These are phyloP conservation scores for Poronia punctata DNA, from an alignment of 495 filamentous ascomycete species.

Conservation along the genomic window DNA sequence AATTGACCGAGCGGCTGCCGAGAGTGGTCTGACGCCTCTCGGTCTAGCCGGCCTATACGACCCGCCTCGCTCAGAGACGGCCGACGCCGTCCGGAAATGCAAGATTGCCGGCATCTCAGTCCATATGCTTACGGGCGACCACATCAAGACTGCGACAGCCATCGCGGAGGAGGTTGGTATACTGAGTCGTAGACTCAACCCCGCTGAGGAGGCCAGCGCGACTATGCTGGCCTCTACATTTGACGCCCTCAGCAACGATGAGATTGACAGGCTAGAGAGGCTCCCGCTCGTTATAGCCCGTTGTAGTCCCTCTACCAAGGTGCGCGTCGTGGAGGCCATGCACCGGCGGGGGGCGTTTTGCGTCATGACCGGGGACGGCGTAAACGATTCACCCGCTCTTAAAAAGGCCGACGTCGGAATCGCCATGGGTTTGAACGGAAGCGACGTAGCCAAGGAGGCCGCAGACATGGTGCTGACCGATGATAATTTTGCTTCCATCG, in stretches of 20 bases:
- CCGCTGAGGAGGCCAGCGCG: constrained; percentile 31
- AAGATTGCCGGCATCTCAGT: constrained; percentile 51
- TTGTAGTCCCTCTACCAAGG: constrained; percentile 65
- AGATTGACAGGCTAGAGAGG: constrained; percentile 59
- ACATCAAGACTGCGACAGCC: constrained; percentile 54
- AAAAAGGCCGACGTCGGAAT: constrained; percentile 81
- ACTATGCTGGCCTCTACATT: constrained; percentile 62
- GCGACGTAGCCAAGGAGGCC: constrained; percentile 82
- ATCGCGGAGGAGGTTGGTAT: constrained; percentile 49
- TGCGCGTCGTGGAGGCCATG: constrained; percentile 71
- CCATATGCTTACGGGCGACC: constrained; percentile 62
- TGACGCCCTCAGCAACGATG: constrained; percentile 53
- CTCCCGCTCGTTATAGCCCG: constrained; percentile 65
- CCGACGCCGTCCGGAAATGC: constrained; percentile 44
- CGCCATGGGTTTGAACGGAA: constrained; percentile 71
- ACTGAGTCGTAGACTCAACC: constrained; percentile 14
- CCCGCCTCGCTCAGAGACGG: constrained; percentile 62
- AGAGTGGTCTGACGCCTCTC: constrained; percentile 52
- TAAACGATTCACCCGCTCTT: constrained; percentile 78
- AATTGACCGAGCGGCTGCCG: constrained; percentile 42
- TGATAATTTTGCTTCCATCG: constrained; percentile 80
- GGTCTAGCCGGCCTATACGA: constrained; percentile 70
- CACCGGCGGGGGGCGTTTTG: constrained; percentile 53
- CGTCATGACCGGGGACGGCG: constrained; percentile 88
- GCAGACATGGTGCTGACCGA: constrained; percentile 74